phyloP scores from a whole-genome alignment of 208 protist species.

The Paratrypanosoma confusum region DNA sequence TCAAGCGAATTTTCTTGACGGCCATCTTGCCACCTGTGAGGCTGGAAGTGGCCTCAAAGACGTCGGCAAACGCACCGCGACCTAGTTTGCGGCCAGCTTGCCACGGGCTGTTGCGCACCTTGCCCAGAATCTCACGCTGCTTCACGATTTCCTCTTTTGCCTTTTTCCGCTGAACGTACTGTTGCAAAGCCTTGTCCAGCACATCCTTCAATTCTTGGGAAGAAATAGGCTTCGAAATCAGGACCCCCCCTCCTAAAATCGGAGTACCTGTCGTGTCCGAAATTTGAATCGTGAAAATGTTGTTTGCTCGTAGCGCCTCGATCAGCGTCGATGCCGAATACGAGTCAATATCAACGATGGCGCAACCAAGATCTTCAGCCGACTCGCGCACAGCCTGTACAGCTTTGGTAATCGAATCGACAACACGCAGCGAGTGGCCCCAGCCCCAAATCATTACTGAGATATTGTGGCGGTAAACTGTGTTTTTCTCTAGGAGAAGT shows the following conservation, averaged over 20 bases:
- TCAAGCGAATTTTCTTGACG: constrained; percentile 63
- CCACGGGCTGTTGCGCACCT: constrained; percentile 55
- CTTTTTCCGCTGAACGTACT: constrained; percentile 29
- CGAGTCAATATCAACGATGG: constrained; percentile 42
- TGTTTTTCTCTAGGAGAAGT: constrained; percentile 54
- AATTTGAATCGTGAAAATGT: constrained; percentile 51
- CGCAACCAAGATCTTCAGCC: constrained; percentile 40
- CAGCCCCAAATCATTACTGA: constrained; percentile 37
- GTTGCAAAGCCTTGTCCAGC: constrained; percentile 22
- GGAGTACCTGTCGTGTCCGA: constrained; percentile 25
- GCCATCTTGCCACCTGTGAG: constrained; percentile 74
- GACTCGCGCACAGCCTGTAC: constrained; percentile 44
- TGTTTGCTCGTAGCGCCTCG: constrained; percentile 28
- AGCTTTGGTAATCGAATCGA: constrained; percentile 45
- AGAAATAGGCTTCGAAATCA: constrained; percentile 37
- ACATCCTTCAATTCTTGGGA: constrained; percentile 22
- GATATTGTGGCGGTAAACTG: constrained; percentile 55
- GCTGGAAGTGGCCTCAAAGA: constrained; percentile 58
- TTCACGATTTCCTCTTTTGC: constrained; percentile 40
- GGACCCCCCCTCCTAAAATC: constrained; percentile 19
- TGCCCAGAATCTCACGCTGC: constrained; percentile 33
- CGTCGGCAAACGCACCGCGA: constrained; percentile 49
- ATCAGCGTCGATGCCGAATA: constrained; percentile 25
- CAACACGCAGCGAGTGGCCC: constrained; percentile 42
- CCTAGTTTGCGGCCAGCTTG: constrained; percentile 43